Base-by-base conservation (phyloP, 495 filamentous ascomycete species). In the Extremus antarcticus region DNA sequence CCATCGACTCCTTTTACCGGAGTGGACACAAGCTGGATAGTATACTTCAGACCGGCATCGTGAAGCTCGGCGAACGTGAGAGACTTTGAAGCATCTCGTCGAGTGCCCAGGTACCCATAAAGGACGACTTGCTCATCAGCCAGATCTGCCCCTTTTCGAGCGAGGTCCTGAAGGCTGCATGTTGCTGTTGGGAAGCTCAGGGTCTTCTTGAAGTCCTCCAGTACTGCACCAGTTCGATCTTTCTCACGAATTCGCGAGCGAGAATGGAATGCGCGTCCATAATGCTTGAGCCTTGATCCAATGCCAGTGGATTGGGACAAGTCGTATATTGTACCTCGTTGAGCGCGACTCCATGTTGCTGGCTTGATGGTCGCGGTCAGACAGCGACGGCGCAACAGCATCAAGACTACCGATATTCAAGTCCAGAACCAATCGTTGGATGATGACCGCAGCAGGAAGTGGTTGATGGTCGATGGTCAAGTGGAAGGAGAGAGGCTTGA, bases 51-150 rank as follows among this genome's bases (percentile, higher is more conserved):
- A 15, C 20, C 38, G 19, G 49, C 66, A 53, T 78, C 70, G 3
- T 77, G 70, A 2, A 90, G 61, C 46, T 80, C 72, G n/a, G 79
- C 81, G 62, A 92, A 90, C 13, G 78, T 78, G 7, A 90, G 68
- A 49, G 78, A 79, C 58, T 82, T 80, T 40, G 78, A 78, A 17
- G 86, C 65, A 51, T 87, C 78, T 45, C 76, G 75, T 20, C 80
- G 75, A 38, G 71, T 69, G 16, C 78, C 77, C 3, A 95, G 71
- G 60, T 88, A 94, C 47, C 89, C 89, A 67, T 87, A 77, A 15
- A 94, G 65, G 3, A 74, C 71, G 17, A 90, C 79, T 32, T 75
- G 63, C 20, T 72, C 58, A 41, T 77, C 83, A 29, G 62, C 13
- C 51, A 43, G 64, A 70, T 56, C 20, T 1, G 43, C 9, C 15